Base-by-base conservation (phyloP, 352 stramenopile genomes). In the Phytophthora chlamydospora region DNA sequence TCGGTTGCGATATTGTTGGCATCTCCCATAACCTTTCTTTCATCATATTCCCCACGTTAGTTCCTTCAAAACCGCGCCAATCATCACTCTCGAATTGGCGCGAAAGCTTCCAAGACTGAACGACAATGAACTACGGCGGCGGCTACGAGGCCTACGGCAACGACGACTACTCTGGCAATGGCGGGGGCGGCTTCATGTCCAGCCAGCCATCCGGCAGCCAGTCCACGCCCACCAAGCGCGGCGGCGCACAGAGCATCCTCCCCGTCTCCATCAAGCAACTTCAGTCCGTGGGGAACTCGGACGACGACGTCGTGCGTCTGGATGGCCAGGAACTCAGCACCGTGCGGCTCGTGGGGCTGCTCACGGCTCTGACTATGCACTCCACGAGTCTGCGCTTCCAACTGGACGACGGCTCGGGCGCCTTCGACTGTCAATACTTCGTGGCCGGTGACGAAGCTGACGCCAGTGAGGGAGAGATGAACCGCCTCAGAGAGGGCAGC, bases 371-470 rank as follows among this genome's bases (percentile, higher is more conserved):
- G 6, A 75, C 93, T 46, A 73, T 88, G 32, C 76, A 95, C 57
- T 96, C 83, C 4, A 98, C 94, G 21, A 98, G 93, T 62, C 75
- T 97, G n/a, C 85, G 84, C 49, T 98, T 98, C 63, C 71, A 91
- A 40, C 56, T 98, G 46, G 95, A 99, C 76, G 96, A 99, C 72
- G 93, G 92, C 24, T 98, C 96, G 13, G 96, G 93, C 49, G 34
- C 89, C 2, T 87, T 98, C 21, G 78, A 97, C 38, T 93, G 90
- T 32, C 97, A 98, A 68, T 81, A 97, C 48, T 98, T 97, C 71
- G 52, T 97, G 34, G 80, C 97, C 46, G 73, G 88, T 8, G 88
- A 93, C n/a, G 85, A 96, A 45, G 71, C 91, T 29, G 88, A 90
- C n/a, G 76, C 78, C 38, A 80, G 73, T 13, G 83, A 92, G 33